A percentile compares a stretch with the other conserved stretches of the same genome.
These are phyloP conservation scores for Tuber aestivum DNA, from an alignment of 495 filamentous ascomycete species.

Conservation along the genomic window DNA sequence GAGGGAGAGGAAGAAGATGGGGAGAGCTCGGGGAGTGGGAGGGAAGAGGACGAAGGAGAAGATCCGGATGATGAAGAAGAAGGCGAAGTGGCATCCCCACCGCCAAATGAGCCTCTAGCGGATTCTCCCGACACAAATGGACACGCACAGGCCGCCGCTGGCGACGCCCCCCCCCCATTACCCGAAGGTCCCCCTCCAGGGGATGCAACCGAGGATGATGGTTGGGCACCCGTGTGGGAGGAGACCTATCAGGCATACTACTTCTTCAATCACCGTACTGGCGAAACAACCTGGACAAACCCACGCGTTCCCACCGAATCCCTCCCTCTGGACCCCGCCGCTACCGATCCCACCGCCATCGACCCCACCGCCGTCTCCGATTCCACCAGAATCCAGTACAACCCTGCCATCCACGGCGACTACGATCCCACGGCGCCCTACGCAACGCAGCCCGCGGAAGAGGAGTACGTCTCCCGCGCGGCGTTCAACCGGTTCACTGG, in stretches of 20 bases:
- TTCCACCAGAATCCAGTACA: constrained; percentile 53
- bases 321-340: constrained; percentile 25
- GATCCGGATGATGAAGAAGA: constrained; percentile 21
- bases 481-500: constrained; percentile 92
- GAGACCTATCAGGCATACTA: constrained; percentile 64
- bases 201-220: constrained; percentile 67
- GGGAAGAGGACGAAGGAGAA: constrained; percentile 4
- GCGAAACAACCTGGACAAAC: constrained; percentile 79
- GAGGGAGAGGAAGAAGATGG: constrained; percentile 11
- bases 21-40: not conserved
- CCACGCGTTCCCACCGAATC: constrained; percentile 60
- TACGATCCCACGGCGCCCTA: constrained; percentile 94
- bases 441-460: constrained; percentile 53
- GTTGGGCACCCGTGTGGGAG: constrained; percentile 86
- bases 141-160: not conserved
- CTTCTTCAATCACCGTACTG: constrained; percentile 82
- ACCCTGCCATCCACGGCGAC: constrained; percentile 89
- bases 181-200: constrained; percentile 52
- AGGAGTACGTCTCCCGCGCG: constrained; percentile 61
- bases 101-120: not conserved
- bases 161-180: constrained; percentile 47
- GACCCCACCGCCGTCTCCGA: constrained; percentile 15
- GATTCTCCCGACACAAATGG: not conserved
- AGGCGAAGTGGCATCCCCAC: constrained; percentile 25
- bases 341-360: constrained; percentile 22